Evolutionary conservation across 2,329 filamentous ascomycete genomes (phyloP).

Genomic region (Balansia obtecta): DNA sequence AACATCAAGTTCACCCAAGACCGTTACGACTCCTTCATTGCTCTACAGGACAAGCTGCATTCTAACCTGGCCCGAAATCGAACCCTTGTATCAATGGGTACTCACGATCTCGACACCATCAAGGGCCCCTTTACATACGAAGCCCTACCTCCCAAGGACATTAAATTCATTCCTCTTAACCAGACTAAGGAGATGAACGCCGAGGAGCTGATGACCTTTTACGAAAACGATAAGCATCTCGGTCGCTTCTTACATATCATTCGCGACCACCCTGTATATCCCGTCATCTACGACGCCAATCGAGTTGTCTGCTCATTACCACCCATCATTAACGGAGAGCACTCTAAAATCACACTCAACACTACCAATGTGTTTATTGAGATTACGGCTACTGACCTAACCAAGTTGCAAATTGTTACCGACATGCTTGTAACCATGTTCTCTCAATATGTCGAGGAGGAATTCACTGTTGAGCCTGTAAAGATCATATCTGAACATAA

Average conservation of each 20-base stretch:
- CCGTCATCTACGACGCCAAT: conserved; percentile 87
- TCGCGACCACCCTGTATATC: conserved; percentile 83
- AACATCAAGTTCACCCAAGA: conserved; percentile 86
- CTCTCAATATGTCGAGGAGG: conserved; percentile 75
- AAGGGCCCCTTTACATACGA: conserved; percentile 95
- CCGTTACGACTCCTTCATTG: conserved; percentile 94
- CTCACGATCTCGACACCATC: conserved; percentile 88
- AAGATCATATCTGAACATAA: conserved; percentile 91
- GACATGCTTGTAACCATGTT: conserved; percentile 98
- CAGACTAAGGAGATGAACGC: conserved; percentile 81
- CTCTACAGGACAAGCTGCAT: conserved; percentile 94
- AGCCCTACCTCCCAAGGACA: conserved; percentile 79
- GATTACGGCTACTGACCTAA: conserved; percentile 89
- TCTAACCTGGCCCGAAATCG: conserved; percentile 88
- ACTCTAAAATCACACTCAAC: conserved; percentile 86
- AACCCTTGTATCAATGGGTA: conserved; percentile 92
- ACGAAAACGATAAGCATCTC: conserved; percentile 88
- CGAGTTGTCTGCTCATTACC: conserved; percentile 82
- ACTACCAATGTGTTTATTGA: conserved; percentile 96
- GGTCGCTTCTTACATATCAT: conserved; percentile 90
- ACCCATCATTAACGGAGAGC: conserved; percentile 94
- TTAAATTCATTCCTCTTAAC: conserved; percentile 84
- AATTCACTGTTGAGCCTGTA: conserved; percentile 87
- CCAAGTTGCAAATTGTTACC: conserved; percentile 90
- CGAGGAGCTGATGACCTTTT: conserved; percentile 85